Base-by-base conservation (phyloP, 306 rosid genomes). In the Argentina anserina region DNA sequence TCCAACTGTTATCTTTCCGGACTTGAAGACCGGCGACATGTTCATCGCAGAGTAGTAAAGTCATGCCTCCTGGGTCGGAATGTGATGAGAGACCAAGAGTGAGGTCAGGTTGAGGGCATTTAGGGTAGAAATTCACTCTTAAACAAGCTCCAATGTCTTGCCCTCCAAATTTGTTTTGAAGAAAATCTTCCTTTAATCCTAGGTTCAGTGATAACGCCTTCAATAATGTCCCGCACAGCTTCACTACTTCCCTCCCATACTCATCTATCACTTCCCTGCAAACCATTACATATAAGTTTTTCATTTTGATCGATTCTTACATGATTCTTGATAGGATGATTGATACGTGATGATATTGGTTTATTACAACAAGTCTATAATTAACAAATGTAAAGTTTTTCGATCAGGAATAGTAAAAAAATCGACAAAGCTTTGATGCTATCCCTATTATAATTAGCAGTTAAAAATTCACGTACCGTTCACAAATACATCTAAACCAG, bases 31-130 rank as follows among this genome's bases (percentile, higher is more conserved):
- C 98, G 1, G 81, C 7, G 17, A 93, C 90, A 3, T 81, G 53
- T 23, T 87, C 74, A 52, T 93, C 98, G 0, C 93, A 82, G 3
- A 93, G 79, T 15, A 93, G 69, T 4, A 90, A 37, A 25, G 98
- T 93, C 86, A 93, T 77, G 14, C 98, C 97, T 0, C 98, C 98
- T 1, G 97, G 97, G 68, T 90, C 97, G 2, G 97, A 93, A 78
- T 93, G 98, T 1, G 98, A 89, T 2, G 98, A 93, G 0, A 93
- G 78, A 1, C 98, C 98, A 5, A 93, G 78, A 0, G 97, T 82
- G 33, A 93, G 85, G 12, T 89, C 96, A 3, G 97, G 97, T 28
- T 79, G 74, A 0, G 98, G 98, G 66, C 98, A 93, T 49, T 79
- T 89, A 0, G 98, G 97, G 65, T 90, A 93, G 43, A 41, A 93